Base-by-base conservation (phyloP, 805 yeast species). In the Cyberlindnera samutprakarnensis region DNA sequence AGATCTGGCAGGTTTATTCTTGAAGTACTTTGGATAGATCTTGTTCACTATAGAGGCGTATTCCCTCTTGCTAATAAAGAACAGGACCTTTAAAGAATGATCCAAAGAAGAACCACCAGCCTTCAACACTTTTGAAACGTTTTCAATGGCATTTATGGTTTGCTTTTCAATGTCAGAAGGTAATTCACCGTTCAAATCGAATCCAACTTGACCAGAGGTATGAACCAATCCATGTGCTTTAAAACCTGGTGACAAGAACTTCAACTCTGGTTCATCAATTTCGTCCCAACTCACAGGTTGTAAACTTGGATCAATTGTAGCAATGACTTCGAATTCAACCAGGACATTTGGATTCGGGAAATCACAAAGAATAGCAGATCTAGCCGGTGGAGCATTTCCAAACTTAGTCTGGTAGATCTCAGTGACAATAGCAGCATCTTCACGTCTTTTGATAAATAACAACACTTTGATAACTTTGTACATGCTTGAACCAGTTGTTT, bases 281-380 rank as follows among this genome's bases (percentile, higher is more conserved):
- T 53, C 53, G 18, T 47, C 51, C 67, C 68, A 65, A 3, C 58
- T 39, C 33, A 62, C 40, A 38, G 53, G 47, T 39, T 52, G 49
- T 25, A 29, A 10, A 9, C 21, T 19, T 11, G 19, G 10, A 5
- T 14, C 32, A 14, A 20, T 18, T 12, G 22, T 23, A 23, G 72
- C 72, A 46, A 71, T 56, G 32, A 66, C 64, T 44, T 72, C 78
- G 34, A 72, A 47, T 46, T 73, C 79, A 28, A 73, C 68, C 41
- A 68, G 64, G 33, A 72, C 42, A 12, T 55, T 44, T n/a, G 66
- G 59, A 47, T 70, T 65, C 44, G 74, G 74, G 56, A 72, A 72
- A 6, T 57, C 64, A 23, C 67, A 75, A 32, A 68, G 57, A 23
- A 72, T 58, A 47, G 75, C 69, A 29, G 70, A 62, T 58, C 79